Evolutionary conservation across 305 asterid genomes (phyloP).

Genomic region (Fraxinus floribunda): DNA sequence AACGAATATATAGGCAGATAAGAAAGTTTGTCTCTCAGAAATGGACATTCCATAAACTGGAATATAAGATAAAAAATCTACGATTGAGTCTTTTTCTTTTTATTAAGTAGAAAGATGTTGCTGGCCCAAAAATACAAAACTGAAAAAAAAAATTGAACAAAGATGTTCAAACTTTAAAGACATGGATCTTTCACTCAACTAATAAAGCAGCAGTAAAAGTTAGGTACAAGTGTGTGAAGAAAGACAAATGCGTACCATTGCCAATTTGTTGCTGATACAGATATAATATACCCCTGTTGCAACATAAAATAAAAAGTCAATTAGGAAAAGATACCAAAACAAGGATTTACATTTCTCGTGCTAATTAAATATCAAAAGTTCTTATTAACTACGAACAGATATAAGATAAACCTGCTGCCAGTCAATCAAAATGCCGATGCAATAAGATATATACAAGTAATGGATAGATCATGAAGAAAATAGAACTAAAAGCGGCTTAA

Average conservation of each 20-base stretch:
- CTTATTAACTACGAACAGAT: neutral
- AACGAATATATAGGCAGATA: neutral
- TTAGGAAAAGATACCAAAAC: neutral
- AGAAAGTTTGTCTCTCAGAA: neutral
- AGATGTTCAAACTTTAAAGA: constrained; percentile 14
- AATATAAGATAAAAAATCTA: neutral
- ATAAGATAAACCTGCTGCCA: neutral
- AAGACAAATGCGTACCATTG: constrained; percentile 57
- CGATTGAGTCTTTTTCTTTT: neutral
- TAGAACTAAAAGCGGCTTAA: neutral
- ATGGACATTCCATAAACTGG: neutral
- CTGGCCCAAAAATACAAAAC: neutral
- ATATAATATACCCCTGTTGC: constrained; percentile 79
- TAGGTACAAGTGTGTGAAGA: neutral
- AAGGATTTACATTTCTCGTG: constrained; percentile 6
- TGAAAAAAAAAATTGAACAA: neutral
- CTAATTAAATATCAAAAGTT: neutral
- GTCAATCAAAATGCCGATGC: neutral
- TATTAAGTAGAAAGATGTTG: neutral
- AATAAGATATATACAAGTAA: neutral
- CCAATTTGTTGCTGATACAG: constrained; percentile 78
- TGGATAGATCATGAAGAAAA: neutral
- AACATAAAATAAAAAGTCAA: constrained; percentile 26
- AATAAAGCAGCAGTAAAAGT: neutral
- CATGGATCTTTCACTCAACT: neutral